A percentile compares a stretch with the other conserved stretches of the same genome.
Evolutionary conservation across 2,329 filamentous ascomycete genomes (phyloP).

Genomic region (Beauveria pseudobassiana): DNA sequence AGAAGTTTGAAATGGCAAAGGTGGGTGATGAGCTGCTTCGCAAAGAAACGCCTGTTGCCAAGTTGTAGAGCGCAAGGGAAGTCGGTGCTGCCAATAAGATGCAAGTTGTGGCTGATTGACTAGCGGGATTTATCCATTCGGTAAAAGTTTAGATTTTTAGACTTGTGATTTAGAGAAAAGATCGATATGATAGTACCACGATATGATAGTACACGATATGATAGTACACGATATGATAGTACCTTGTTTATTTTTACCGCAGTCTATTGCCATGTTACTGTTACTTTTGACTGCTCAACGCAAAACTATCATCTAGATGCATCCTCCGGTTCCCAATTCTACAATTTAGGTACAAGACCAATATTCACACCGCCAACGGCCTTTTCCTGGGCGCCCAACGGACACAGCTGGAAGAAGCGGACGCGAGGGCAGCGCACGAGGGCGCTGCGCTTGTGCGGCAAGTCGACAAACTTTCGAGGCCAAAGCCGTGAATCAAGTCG

Average conservation of each 20-base stretch:
- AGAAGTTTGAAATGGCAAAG: conserved; percentile 57
- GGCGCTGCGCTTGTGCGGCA: conserved; percentile 64
- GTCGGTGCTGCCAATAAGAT: background rate
- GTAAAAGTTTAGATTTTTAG: too few relatives aligned
- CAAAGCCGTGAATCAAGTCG: conserved; percentile 66
- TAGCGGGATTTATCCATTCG: too few relatives aligned
- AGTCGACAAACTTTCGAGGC: conserved; percentile 62
- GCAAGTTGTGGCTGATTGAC: too few relatives aligned
- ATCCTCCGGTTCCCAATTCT: conserved; percentile 9
- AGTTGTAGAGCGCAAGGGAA: conserved; percentile 27
- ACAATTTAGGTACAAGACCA: conserved; percentile 48
- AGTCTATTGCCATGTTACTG: background rate
- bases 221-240: too few relatives aligned
- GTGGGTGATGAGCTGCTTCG: conserved; percentile 47
- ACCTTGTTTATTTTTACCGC: too few relatives aligned
- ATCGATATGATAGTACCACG: too few relatives aligned
- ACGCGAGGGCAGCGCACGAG: conserved; percentile 58
- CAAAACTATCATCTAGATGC: background rate
- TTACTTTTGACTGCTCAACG: background rate
- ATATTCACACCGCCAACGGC: conserved; percentile 46
- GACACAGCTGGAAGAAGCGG: conserved; percentile 62
- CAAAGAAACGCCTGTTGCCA: conserved; percentile 37
- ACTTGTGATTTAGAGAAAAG: too few relatives aligned
- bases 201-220: too few relatives aligned
- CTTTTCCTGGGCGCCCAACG: conserved; percentile 49